phyloP scores from a whole-genome alignment of 2,329 filamentous ascomycete genomes.

The Apiospora koreana region DNA sequence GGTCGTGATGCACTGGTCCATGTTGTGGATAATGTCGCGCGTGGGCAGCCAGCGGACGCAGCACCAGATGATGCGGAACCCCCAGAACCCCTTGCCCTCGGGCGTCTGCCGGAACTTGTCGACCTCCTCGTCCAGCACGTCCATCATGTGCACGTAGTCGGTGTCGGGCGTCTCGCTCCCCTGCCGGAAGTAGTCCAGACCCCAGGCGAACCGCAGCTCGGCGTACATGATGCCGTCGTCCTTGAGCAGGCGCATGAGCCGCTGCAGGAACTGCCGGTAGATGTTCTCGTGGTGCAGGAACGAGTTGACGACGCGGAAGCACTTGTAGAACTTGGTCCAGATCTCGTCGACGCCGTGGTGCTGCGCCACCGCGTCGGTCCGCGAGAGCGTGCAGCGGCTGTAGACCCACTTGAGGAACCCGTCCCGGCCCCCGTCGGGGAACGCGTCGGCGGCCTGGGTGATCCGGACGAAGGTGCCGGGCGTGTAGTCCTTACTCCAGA shows the following conservation, averaged over 20 bases:
- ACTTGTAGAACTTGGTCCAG: slow-evolving; percentile 78
- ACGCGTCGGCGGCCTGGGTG: slow-evolving; percentile 67
- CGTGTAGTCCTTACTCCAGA: slow-evolving; percentile 70
- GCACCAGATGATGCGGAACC: slow-evolving; percentile 83
- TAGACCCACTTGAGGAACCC: slow-evolving; percentile 81
- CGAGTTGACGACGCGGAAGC: slow-evolving; percentile 72
- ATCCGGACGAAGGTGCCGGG: slow-evolving; percentile 59
- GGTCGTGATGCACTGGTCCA: slow-evolving; percentile 84
- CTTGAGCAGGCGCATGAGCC: slow-evolving; percentile 70
- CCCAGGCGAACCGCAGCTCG: slow-evolving; percentile 77
- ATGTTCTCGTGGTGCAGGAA: slow-evolving; percentile 91
- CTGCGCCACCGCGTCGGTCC: slow-evolving; percentile 73
- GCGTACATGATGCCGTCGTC: slow-evolving; percentile 84
- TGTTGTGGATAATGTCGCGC: slow-evolving; percentile 70
- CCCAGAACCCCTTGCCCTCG: slow-evolving; percentile 79
- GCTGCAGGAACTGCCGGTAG: slow-evolving; percentile 72
- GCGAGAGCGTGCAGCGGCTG: slow-evolving; percentile 69
- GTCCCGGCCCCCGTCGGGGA: slow-evolving; percentile 68
- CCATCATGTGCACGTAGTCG: slow-evolving; percentile 70
- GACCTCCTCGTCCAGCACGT: slow-evolving; percentile 76
- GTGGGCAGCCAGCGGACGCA: slow-evolving; percentile 65
- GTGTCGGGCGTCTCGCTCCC: slow-evolving; percentile 65
- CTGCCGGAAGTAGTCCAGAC: slow-evolving; percentile 66
- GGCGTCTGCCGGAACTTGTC: slow-evolving; percentile 70
- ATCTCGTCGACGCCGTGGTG: slow-evolving; percentile 82